These are phyloP conservation scores for Paecilomyces niveus DNA, from an alignment of 2,329 filamentous ascomycete species.

Conservation along the genomic window DNA sequence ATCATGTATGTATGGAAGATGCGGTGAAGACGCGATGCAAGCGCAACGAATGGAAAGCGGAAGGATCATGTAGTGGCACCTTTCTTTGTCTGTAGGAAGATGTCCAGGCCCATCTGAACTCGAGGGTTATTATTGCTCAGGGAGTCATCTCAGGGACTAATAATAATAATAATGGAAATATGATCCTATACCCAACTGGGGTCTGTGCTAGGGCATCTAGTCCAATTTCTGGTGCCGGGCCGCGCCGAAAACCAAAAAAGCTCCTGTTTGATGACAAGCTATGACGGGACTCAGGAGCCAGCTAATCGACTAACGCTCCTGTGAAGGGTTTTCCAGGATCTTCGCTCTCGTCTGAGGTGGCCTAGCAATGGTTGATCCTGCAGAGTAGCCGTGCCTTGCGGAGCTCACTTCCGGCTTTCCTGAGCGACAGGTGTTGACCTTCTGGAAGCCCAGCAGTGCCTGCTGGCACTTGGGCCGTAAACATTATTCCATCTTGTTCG, in stretches of 20 bases:
- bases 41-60: neutral
- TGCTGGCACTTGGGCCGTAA: neutral
- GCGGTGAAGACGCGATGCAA: neutral
- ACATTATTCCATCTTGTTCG: neutral
- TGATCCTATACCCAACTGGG: neutral
- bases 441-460: neutral
- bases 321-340: neutral
- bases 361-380: neutral
- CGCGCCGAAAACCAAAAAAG: neutral
- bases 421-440: neutral
- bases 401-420: neutral
- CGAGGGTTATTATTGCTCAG: neutral
- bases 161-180: neutral
- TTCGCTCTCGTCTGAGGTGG: neutral
- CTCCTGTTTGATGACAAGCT: neutral
- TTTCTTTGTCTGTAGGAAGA: neutral
- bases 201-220: neutral
- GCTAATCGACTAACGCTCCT: neutral
- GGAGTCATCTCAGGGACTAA: neutral
- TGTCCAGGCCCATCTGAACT: neutral
- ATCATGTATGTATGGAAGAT: neutral
- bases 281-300: neutral
- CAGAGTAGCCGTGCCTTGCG: neutral
- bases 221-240: neutral
- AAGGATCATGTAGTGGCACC: neutral